These are phyloP conservation scores for Diaporthe sp. DNA, from an alignment of 2,329 filamentous ascomycete species.

Conservation along the genomic window DNA sequence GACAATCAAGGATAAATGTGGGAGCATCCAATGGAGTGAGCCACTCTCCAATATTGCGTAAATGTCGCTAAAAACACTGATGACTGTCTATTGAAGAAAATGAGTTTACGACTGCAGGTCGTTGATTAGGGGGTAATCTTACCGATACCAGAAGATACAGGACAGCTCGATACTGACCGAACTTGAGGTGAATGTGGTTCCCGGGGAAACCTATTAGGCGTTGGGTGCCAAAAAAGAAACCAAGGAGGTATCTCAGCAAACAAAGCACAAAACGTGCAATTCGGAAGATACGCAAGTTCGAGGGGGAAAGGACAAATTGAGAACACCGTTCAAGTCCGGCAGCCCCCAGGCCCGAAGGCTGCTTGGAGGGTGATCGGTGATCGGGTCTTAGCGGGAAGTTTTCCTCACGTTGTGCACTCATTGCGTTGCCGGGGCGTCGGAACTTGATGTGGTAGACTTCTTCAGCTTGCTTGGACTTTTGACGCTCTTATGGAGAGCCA, in stretches of 20 bases:
- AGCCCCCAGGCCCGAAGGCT: neutral
- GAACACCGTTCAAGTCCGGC: neutral
- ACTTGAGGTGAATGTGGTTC: too few relatives aligned
- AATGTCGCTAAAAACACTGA: neutral
- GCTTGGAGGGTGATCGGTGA: neutral
- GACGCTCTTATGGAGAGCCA: neutral
- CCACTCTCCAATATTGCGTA: neutral
- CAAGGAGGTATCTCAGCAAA: neutral
- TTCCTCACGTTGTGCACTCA: neutral
- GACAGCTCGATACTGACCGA: too few relatives aligned
- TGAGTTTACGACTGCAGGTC: neutral
- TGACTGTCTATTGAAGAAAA: neutral
- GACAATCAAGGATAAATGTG: neutral
- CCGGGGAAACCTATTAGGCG: too few relatives aligned
- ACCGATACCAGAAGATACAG: neutral
- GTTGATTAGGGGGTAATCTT: rapidly evolving
- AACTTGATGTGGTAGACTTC: neutral
- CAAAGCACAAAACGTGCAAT: neutral
- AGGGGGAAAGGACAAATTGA: neutral
- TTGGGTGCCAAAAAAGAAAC: neutral
- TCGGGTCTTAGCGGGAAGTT: too few relatives aligned
- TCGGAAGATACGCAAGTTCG: neutral
- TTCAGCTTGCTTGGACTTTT: neutral
- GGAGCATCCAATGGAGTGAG: neutral
- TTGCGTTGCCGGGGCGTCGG: neutral